Base-by-base conservation (phyloP, 1,284 basidiomycete genomes). In the Tilletia caries region DNA sequence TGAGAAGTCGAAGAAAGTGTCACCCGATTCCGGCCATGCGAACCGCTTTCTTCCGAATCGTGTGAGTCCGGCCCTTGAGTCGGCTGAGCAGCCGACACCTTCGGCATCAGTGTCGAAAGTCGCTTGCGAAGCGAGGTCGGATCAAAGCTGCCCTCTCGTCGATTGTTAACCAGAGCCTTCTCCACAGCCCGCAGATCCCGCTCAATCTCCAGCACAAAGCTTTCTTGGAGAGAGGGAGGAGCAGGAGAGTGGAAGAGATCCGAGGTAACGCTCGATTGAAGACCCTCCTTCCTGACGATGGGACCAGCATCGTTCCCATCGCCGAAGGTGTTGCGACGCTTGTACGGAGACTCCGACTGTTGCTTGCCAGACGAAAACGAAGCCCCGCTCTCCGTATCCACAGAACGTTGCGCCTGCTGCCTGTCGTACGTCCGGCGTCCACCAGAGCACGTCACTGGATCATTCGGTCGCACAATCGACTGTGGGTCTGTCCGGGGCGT, bases 1-100 rank as follows among this genome's bases (percentile, higher is more conserved):
- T 76, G 73, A 27, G 72, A 74, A 27, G 74, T 71, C 5, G 75
- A 71, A 2, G 72, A 69, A 3, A 76, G 66, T 2, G 75, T 74
- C 67, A 76, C 72, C 23, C 67, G 67, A 18, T 33, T 27, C 50
- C 27, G 62, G 20, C 48, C 48, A 1, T 18, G 20, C 13, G 20
- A 50, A 18, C 48, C 48, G 27, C 65, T 41, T n/a, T 43, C 54
- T 34, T 20, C 65, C 6, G 29, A 33, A 27, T 54, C 37, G 3
- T 64, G 37, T 44, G 33, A 27, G 58, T 54, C 37, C 10, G 33
- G 12, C 20, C 70, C 48, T 2, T 70, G 18, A 20, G 13, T 33
- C 23, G 23, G 20, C 37, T 37, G 33, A 29, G 41, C 65, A 50
- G 29, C 25, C 29, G 37, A 15, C 18, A 48, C 20, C 29, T 64